These are phyloP conservation scores for Stagonosporopsis chrysanthemi DNA, from an alignment of 2,329 filamentous ascomycete genomes.

Conservation along the genomic window DNA sequence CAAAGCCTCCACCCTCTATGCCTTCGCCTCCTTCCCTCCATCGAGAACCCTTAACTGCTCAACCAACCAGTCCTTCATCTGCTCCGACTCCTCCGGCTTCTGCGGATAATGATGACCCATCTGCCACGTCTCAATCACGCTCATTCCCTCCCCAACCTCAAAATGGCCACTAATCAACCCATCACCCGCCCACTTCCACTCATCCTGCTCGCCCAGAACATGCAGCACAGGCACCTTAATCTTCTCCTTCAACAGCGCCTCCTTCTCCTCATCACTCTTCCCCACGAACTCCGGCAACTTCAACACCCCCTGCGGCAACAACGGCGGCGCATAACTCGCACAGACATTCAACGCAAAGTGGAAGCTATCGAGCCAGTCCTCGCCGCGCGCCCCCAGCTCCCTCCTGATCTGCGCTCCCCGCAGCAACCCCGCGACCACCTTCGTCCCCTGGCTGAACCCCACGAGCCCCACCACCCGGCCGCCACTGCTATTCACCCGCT, in stretches of 20 bases:
- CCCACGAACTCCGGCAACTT: conserved; percentile 7
- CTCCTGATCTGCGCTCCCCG: conserved; percentile 31
- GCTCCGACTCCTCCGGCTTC: conserved; percentile 40
- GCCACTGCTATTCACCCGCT: conserved; percentile 22
- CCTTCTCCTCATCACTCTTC: conserved; percentile 16
- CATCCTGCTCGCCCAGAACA: conserved; percentile 43
- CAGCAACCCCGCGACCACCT: conserved; percentile 45
- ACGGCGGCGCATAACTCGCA: conserved; percentile 39
- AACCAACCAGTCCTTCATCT: conserved; percentile 38
- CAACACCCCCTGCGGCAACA: conserved; percentile 28
- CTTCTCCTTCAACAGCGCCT: conserved; percentile 23
- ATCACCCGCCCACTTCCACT: conserved; percentile 45
- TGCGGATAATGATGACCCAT: conserved; percentile 50
- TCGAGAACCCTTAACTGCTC: conserved; percentile 10
- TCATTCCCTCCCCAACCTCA: conserved; percentile 34
- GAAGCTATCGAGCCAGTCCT: conserved; percentile 25
- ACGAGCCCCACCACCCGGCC: conserved; percentile 40
- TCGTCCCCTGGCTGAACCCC: conserved; percentile 46
- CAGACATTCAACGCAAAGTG: conserved; percentile 38
- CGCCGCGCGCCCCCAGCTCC: conserved; percentile 16
- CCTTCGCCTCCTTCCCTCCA: not conserved
- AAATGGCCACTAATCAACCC: conserved; percentile 40
- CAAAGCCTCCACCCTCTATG: not conserved
- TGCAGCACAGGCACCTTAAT: conserved; percentile 43
- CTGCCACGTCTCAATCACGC: conserved; percentile 34